Base-by-base conservation (phyloP, 176 grass and related monocot species). In the Triticum timopheevii region DNA sequence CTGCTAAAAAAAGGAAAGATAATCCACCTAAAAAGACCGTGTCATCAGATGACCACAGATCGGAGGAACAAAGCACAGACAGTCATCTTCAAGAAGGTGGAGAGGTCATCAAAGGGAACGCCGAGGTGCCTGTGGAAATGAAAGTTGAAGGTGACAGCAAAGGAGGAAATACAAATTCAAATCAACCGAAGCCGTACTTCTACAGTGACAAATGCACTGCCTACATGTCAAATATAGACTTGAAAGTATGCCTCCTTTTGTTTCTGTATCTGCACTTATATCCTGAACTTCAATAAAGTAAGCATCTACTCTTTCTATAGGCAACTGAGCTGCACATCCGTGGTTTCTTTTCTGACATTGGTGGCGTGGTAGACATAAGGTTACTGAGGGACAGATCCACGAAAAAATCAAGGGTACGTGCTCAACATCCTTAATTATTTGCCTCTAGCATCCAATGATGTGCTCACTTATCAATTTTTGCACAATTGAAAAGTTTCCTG, bases 181-280 rank as follows among this genome's bases (percentile, higher is more conserved):
- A 76, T 73, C 90, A 94, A 84, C 54, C 90, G 20, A 96, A 94
- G 39, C 73, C 84, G 42, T 67, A 92, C 47, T 77, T 83, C 34
- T 96, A 91, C 64, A 87, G 76, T 63, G 97, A 99, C 79, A 79
- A 90, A 36, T 99, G 94, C 87, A 99, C 97, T 19, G 87, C 73
- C 73, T 99, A 91, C 82, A 47, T 99, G 81, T 99, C 97, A 63
- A 94, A 94, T 68, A 86, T 99, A 80, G 91, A 95, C 84, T 70
- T 93, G 68, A 71, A 39, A 10, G 77, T 85, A 83, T 42, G 63
- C 5, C 13, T 84, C 80, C 79, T 73, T 72, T 69, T 20, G 79
- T 82, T 72, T 70, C 77, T 82, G 76, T 90, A 77, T 59, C 58
- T 82, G 35, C 44, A 72, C 52, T 28, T 88, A 19, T 7, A 40